Percentiles rank a stretch among this genome's conserved stretches.
Conservation (phyloP, 2,329 filamentous ascomycete species). For the Aspergillus arachidicola region DNA sequence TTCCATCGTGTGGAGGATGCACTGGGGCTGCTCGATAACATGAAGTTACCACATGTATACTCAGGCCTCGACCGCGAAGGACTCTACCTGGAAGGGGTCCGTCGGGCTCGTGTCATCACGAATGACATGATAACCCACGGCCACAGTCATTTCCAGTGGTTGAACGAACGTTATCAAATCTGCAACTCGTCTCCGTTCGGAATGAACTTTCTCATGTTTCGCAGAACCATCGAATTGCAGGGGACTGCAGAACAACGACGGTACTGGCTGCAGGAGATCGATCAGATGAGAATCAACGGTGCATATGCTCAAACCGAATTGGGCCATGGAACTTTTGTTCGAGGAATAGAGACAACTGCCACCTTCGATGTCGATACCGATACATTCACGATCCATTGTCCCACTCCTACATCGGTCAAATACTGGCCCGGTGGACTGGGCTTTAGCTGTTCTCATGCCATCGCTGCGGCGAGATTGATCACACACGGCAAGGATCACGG, state of each 20-base stretch:
- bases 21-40: constrained; percentile 2
- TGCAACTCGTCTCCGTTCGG: constrained; percentile 8
- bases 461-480: constrained; percentile 3
- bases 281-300: constrained; percentile 54
- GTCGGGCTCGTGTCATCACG: not conserved
- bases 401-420: not conserved
- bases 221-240: constrained; percentile 53
- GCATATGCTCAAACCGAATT: constrained; percentile 56
- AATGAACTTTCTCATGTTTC: constrained; percentile 45
- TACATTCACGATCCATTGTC: constrained; percentile 3
- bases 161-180: constrained; percentile 8
- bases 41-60: constrained; percentile 7
- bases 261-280: constrained; percentile 54
- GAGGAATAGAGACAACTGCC: constrained; percentile 44
- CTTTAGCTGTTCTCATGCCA: constrained; percentile 5
- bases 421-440: constrained; percentile 10
- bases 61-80: constrained; percentile 3
- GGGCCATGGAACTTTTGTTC: constrained; percentile 56
- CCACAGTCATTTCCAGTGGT: constrained; percentile 5
- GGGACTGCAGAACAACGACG: constrained; percentile 49
- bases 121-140: constrained; percentile 6
- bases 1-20: constrained; percentile 4
- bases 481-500: not conserved
- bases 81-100: constrained; percentile 5
- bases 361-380: not conserved